phyloP scores from a whole-genome alignment of 192 early-diverging fungal species.

The Polychytrium aggregatum region DNA sequence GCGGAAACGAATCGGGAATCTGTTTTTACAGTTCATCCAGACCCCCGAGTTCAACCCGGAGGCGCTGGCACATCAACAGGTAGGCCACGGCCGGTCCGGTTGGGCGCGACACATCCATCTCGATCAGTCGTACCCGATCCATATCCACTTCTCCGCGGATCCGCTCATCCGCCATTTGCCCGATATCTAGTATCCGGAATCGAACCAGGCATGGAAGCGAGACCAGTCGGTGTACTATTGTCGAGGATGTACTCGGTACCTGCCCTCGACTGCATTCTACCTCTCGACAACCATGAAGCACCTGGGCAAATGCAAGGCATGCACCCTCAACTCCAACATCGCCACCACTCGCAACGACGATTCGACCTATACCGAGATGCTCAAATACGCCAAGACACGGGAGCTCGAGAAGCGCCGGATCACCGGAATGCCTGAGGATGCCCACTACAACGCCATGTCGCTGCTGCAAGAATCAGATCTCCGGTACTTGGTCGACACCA shows the following conservation, averaged over 20 bases:
- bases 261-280: constrained; percentile 48
- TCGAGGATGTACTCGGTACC: constrained; percentile 40
- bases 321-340: constrained; percentile 34
- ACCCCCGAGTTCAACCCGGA: constrained; percentile 54
- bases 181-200: constrained; percentile 38
- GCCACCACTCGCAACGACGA: constrained; percentile 40
- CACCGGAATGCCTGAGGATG: constrained; percentile 6
- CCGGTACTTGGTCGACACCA: constrained; percentile 36
- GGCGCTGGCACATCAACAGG: constrained; percentile 33
- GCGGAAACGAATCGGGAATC: constrained; percentile 34
- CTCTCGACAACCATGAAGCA: constrained; percentile 44
- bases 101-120: neutral
- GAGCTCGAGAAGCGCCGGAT: constrained; percentile 18
- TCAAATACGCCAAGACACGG: constrained; percentile 28
- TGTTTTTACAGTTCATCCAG: constrained; percentile 50
- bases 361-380: constrained; percentile 34
- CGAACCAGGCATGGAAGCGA: constrained; percentile 36
- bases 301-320: constrained; percentile 41
- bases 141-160: constrained; percentile 5
- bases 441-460: constrained; percentile 32
- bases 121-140: neutral
- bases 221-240: constrained; percentile 49
- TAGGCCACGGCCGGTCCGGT: neutral
- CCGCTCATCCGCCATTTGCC: too few relatives aligned
- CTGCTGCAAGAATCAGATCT: constrained; percentile 45